Conservation (phyloP, 225 moss, liverwort and hornwort species). For the Marchantia polymorpha region DNA sequence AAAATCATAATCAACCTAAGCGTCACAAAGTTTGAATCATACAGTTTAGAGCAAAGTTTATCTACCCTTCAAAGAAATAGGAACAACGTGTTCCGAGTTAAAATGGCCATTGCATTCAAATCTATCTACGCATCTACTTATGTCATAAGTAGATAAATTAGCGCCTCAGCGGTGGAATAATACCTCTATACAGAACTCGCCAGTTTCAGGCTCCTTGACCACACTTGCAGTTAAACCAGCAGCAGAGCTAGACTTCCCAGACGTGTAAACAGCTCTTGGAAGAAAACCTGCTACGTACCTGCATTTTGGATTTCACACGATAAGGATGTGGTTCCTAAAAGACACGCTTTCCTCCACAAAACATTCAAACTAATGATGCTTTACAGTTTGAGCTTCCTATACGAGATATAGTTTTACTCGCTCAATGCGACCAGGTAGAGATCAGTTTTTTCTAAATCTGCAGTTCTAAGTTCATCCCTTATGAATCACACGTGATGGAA, state of each 20-base stretch:
- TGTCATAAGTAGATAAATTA: not conserved
- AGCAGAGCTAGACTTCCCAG: slow-evolving; percentile 98
- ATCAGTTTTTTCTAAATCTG: not conserved
- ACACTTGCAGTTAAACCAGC: slow-evolving; percentile 99
- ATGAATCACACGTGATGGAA: not conserved
- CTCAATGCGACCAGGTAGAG: not conserved
- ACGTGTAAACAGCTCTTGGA: slow-evolving; percentile 96
- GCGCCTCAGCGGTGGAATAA: not conserved
- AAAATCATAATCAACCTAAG: not conserved
- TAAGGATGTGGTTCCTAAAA: not conserved
- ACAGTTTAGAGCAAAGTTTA: not conserved
- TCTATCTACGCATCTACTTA: not conserved
- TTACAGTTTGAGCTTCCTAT: not conserved
- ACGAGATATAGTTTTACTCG: not conserved
- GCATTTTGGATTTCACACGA: not conserved
- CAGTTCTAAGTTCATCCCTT: not conserved
- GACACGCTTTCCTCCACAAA: not conserved
- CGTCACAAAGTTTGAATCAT: not conserved
- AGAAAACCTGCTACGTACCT: slow-evolving; percentile 98
- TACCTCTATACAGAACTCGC: slow-evolving; percentile 99
- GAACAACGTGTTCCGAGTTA: not conserved
- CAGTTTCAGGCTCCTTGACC: slow-evolving; percentile 98
- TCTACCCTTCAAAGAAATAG: not conserved
- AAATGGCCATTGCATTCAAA: not conserved
- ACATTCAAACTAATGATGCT: not conserved